Evolutionary conservation across 2,329 filamentous ascomycete species (phyloP), one percentile per base, ranked within the genome.

Genomic region (Penicillium digitatum): DNA sequence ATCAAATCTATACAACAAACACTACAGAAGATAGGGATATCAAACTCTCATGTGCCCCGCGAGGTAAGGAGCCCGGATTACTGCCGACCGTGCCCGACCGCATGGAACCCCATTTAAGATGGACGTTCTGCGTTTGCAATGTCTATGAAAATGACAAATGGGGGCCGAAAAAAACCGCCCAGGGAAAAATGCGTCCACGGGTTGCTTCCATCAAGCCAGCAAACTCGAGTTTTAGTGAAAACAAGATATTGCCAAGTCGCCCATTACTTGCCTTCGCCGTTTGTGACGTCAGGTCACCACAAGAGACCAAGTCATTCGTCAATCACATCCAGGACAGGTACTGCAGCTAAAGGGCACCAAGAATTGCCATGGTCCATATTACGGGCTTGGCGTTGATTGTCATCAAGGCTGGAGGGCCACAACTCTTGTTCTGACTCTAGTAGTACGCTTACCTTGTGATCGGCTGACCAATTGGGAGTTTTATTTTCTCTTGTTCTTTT

Each of bases 41-140:
- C 48, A 51, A 35, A 26, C 24, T 24, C n/a, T 24, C 57, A 57
- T 62, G 57, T 53, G 58, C 62, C 61, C 57, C 58, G 51, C 60
- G 57, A 69, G 52, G 67, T 51, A 70, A 71, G 69, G 63, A 59
- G 59, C 51, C 53, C 48, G 55, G 60, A 56, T 31, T 48, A 55
- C 59, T 56, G 49, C 26, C 54, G 47, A 51, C 46, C 50, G 60
- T 58, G 56, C 54, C 34, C 37, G 48, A 42, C 37, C 48, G 54
- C 55, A 60, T 63, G 61, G 61, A 56, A 58, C 52, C 39, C 58
- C 58, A 61, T 60, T n/a, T 26, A 16, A 12, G 31, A 37, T n/a
- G 20, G 37, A 47, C 11, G 26, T 47, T 22, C n/a, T 34, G 14
- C 22, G 12, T 14, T 12, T 35, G 26, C 14, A 42, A 42, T 20